A percentile compares a stretch with the other conserved stretches of the same genome.
Conservation (phyloP, 2,329 filamentous ascomycete species). For the Curvularia eragrostidis region DNA sequence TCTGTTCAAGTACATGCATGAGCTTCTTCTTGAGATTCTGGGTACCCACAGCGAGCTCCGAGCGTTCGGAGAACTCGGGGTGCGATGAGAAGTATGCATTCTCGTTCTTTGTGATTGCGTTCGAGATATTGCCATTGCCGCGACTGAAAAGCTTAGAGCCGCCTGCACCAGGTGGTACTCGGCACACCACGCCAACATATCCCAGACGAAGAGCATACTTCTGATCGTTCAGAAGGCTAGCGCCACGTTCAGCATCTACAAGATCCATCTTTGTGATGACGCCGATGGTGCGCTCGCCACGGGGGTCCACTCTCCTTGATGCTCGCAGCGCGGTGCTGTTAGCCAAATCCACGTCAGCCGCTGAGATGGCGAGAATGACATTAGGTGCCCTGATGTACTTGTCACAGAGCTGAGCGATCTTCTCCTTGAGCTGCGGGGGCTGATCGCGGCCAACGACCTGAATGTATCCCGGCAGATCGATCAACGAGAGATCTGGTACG, state of each 20-base stretch:
- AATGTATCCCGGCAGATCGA: slow-evolving; percentile 96
- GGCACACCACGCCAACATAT: slow-evolving; percentile 93
- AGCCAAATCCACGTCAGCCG: slow-evolving; percentile 94
- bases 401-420: slow-evolving; percentile 94
- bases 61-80: slow-evolving; percentile 78
- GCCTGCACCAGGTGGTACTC: slow-evolving; percentile 69
- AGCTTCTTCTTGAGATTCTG: slow-evolving; percentile 89
- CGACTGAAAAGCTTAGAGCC: slow-evolving; percentile 79
- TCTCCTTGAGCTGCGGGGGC: slow-evolving; percentile 88
- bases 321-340: slow-evolving; percentile 93
- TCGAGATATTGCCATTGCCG: slow-evolving; percentile 78
- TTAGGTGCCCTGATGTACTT: slow-evolving; percentile 98
- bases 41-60: slow-evolving; percentile 80
- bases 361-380: slow-evolving; percentile 95
- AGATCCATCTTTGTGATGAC: slow-evolving; percentile 99
- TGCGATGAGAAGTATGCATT: slow-evolving; percentile 85
- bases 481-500: slow-evolving; percentile 92
- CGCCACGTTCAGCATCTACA: slow-evolving; percentile 81
- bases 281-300: slow-evolving; percentile 94
- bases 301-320: slow-evolving; percentile 88
- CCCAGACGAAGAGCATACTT: slow-evolving; percentile 95
- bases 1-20: slow-evolving; percentile 96
- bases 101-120: slow-evolving; percentile 86
- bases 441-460: slow-evolving; percentile 93
- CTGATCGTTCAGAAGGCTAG: slow-evolving; percentile 79